Base-by-base conservation (phyloP, 345 rosid genomes). In the Lepidium didymum region DNA sequence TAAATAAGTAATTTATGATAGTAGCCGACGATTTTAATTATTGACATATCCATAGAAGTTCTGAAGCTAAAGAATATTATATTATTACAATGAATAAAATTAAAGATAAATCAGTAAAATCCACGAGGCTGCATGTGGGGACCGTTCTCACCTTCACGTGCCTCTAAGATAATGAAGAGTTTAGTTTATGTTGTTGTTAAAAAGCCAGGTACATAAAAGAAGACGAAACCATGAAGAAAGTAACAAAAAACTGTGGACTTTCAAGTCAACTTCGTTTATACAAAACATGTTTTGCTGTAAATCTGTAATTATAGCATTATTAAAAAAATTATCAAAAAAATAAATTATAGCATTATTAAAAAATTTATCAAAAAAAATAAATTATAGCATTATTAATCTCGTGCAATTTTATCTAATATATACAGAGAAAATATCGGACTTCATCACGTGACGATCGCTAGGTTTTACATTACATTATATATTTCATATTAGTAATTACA, bases 61-160 rank as follows among this genome's bases (percentile, higher is more conserved):
- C 62, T 58, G 62, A 66, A 64, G 60, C 66, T 40, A n/a, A 56
- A 6, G 8, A 55, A 7, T 64, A 37, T 55, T 49, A 15, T 57
- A 50, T 50, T 23, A 64, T 34, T 44, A 50, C 54, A 60, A 4
- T n/a, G 19, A 29, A 55, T 51, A n/a, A n/a, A n/a, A 46, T 5
- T 27, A 37, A 57, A 57, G 52, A 49, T 6, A 53, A 55, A 14
- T 33, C 13, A 50, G 61, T 25, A 65, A n/a, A 66, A 44, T n/a
- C 72, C 72, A 73, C 77, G 72, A 50, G 67, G 62, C 67, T 23
- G 41, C 77, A 73, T 58, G 67, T 73, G 67, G 71, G 61, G 55
- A 73, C 62, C 41, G 16, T 67, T 33, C 42, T 21, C 72, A 29
- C 44, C 38, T 65, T 73, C 71, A 73, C 72, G 67, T 73, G 72